These are phyloP conservation scores for Boletus coffeatus DNA, from an alignment of 1,284 basidiomycete species.

Conservation along the genomic window DNA sequence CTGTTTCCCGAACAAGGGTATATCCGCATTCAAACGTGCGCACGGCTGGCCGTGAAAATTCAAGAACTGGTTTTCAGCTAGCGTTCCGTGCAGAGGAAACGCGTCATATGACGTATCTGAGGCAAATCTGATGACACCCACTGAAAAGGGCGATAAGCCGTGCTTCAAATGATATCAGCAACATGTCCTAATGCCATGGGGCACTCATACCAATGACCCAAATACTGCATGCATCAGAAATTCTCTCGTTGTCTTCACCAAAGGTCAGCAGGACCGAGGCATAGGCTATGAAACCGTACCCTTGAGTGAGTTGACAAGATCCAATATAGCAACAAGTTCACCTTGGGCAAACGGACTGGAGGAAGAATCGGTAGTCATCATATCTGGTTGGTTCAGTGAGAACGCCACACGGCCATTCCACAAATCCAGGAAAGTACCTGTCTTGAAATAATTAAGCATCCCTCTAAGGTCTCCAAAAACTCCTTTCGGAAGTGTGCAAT, in stretches of 20 bases:
- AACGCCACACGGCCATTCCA: not conserved
- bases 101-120: not conserved
- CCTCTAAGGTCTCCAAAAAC: slow-evolving; percentile 16
- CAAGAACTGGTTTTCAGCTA: slow-evolving; percentile 17
- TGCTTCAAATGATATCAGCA: slow-evolving; percentile 8
- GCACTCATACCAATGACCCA: slow-evolving; percentile 16
- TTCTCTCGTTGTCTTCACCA: slow-evolving; percentile 4
- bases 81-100: not conserved
- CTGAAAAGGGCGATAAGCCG: slow-evolving; percentile 17
- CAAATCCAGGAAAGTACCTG: slow-evolving; percentile 6
- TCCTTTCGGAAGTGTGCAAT: slow-evolving; percentile 1
- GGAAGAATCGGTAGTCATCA: slow-evolving; percentile 21
- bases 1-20: slow-evolving; percentile 8
- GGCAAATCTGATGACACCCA: slow-evolving; percentile 1
- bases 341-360: slow-evolving; percentile 17
- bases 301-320: slow-evolving; percentile 18
- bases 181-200: not conserved
- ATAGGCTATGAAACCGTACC: not conserved
- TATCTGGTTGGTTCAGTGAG: slow-evolving; percentile 6
- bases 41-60: slow-evolving; percentile 15
- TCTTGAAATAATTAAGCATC: slow-evolving; percentile 16
- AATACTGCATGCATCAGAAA: slow-evolving; percentile 8
- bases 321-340: slow-evolving; percentile 8
- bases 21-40: slow-evolving; percentile 16
- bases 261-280: slow-evolving; percentile 2